phyloP scores from a whole-genome alignment of 2,329 filamentous ascomycete genomes.

The Biscogniauxia marginata region DNA sequence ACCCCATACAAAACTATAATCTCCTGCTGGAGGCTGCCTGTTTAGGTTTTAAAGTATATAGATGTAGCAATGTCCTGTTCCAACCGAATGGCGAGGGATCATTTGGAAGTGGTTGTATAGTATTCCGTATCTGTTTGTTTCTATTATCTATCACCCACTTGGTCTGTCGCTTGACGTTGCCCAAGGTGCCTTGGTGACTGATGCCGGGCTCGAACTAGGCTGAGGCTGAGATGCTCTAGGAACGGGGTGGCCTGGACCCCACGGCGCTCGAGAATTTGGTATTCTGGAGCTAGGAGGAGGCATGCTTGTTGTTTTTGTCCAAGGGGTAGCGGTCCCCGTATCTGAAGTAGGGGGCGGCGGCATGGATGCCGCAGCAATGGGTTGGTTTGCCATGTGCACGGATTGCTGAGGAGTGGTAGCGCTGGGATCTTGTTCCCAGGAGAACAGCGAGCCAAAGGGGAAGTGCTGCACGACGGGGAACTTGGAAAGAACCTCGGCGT shows the following conservation, averaged over 20 bases:
- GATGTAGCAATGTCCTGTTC: too few species aligned
- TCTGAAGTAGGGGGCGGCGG: conserved; percentile 19
- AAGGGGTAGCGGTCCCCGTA: conserved; percentile 43
- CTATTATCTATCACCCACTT: conserved; percentile 29
- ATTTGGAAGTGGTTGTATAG: too few species aligned
- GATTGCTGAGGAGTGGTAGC: conserved; percentile 49
- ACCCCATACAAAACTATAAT: too few species aligned
- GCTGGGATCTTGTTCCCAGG: conserved; percentile 68
- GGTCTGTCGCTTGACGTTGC: conserved; percentile 28
- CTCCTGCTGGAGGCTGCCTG: too few species aligned
- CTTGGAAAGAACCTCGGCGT: conserved; percentile 92
- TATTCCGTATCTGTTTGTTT: too few species aligned
- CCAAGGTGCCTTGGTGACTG: conserved; percentile 27
- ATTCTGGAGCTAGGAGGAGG: conserved; percentile 36
- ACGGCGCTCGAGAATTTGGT: conserved; percentile 26
- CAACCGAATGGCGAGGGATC: too few species aligned
- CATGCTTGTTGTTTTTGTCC: conserved; percentile 43
- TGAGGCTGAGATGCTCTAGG: conserved; percentile 20
- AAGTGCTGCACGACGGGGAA: conserved; percentile 99
- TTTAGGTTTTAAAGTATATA: too few species aligned
- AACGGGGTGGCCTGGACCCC: conserved; percentile 21
- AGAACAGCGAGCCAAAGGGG: conserved; percentile 76
- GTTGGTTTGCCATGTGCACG: conserved; percentile 59
- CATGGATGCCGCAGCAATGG: conserved; percentile 34
- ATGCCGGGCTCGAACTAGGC: conserved; percentile 11